phyloP scores from a whole-genome alignment of 139 green algal species.

The Ulvella scutata region DNA sequence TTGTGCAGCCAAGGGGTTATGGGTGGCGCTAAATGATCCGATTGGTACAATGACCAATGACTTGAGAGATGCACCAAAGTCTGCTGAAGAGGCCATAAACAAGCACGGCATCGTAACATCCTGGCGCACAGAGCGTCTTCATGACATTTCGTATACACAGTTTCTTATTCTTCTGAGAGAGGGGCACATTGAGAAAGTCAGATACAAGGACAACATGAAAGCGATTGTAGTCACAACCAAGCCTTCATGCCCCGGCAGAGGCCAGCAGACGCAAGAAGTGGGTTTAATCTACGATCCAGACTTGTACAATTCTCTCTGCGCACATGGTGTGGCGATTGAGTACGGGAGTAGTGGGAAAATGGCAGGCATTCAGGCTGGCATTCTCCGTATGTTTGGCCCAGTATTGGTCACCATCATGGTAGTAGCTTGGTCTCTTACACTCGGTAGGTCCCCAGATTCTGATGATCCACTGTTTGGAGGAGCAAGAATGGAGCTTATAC shows the following conservation, averaged over 20 bases:
- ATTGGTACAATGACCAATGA: not conserved
- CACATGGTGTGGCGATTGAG: conserved; percentile 35
- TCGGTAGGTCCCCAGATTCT: conserved; percentile 15
- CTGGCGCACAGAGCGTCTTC: conserved; percentile 13
- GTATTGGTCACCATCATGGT: conserved; percentile 1
- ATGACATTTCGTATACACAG: conserved; percentile 74
- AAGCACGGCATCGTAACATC: conserved; percentile 10
- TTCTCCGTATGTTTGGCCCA: conserved; percentile 17
- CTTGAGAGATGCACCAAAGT: not conserved
- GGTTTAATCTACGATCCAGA: conserved; percentile 46
- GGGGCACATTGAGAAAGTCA: conserved; percentile 8
- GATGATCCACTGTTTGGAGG: conserved; percentile 45
- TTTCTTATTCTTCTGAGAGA: conserved; percentile 50
- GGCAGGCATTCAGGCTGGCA: not conserved
- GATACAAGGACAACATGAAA: conserved; percentile 10
- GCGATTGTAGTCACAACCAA: conserved; percentile 39
- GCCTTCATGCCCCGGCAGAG: conserved; percentile 44
- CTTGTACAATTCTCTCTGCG: conserved; percentile 57
- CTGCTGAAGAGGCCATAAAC: not conserved
- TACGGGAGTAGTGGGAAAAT: not conserved
- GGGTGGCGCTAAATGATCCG: not conserved
- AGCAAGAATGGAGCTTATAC: conserved; percentile 33
- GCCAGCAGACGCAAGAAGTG: conserved; percentile 13
- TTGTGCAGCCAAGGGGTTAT: not conserved
- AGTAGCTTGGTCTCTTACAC: conserved; percentile 2